Conservation (phyloP, 768 basidiomycete species). For the Mycena vulgaris region DNA sequence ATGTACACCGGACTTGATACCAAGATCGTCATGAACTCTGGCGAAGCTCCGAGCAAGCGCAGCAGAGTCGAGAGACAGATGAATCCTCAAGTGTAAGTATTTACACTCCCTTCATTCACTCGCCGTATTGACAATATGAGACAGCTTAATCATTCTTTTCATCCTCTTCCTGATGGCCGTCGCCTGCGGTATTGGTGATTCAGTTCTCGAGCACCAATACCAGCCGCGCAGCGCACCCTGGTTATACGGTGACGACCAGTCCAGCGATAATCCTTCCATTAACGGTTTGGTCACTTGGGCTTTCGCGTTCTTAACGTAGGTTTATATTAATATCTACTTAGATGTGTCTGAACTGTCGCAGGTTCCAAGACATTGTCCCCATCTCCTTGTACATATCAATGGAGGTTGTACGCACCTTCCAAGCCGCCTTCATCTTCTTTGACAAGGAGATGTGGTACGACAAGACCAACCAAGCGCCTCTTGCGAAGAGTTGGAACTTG, state of each 20-base stretch:
- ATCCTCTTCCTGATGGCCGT: constrained; percentile 86
- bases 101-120: constrained; percentile 2
- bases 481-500: constrained; percentile 94
- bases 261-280: constrained; percentile 86
- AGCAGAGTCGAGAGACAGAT: constrained; percentile 96
- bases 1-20: constrained; percentile 93
- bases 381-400: constrained; percentile 99
- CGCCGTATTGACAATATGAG: constrained; percentile 17
- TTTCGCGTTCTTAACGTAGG: constrained; percentile 90
- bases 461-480: constrained; percentile 81
- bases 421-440: constrained; percentile 97
- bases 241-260: constrained; percentile 77
- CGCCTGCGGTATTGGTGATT: constrained; percentile 89
- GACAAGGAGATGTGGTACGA: constrained; percentile 90
- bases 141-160: constrained; percentile 86
- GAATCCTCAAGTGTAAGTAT: constrained; percentile 95
- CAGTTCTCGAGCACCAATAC: constrained; percentile 80
- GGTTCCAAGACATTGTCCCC: constrained; percentile 96
- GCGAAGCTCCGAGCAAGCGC: constrained; percentile 94
- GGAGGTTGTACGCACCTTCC: constrained; percentile 91
- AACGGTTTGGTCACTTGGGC: constrained; percentile 93
- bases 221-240: constrained; percentile 83
- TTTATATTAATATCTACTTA: constrained; percentile 22
- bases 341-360: constrained; percentile 42
- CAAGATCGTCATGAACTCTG: constrained; percentile 96